phyloP scores from a whole-genome alignment of 2,329 filamentous ascomycete genomes.

The Clonostachys chloroleuca region DNA sequence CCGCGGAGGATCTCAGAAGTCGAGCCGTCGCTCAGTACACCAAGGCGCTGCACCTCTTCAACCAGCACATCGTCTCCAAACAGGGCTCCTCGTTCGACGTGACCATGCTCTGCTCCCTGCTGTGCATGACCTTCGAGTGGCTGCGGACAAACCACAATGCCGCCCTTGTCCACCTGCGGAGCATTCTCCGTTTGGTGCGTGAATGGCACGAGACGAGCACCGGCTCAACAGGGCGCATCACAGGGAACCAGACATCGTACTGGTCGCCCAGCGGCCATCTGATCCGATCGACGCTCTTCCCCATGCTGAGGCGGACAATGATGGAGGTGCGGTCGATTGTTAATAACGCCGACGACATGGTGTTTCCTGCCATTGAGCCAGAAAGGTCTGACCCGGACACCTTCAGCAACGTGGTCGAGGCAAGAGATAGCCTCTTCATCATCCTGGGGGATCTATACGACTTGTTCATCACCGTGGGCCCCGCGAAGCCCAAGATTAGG shows the following conservation, averaged over 20 bases:
- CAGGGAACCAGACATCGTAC: not conserved
- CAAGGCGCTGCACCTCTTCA: not conserved
- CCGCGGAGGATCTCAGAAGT: not conserved
- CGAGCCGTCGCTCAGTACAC: not conserved
- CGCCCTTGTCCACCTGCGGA: constrained; percentile 1
- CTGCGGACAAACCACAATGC: constrained; percentile 1
- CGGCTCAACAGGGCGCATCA: not conserved
- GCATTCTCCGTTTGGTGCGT: constrained; percentile 2
- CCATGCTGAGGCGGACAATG: too few relatives aligned
- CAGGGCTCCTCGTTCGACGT: constrained; percentile 1
- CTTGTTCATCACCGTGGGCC: not conserved
- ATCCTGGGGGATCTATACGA: not conserved
- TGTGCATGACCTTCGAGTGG: constrained; percentile 4
- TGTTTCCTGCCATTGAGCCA: too few relatives aligned
- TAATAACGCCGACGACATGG: too few relatives aligned
- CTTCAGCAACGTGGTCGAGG: too few relatives aligned
- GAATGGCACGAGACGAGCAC: constrained; percentile 5
- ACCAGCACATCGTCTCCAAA: constrained; percentile 1
- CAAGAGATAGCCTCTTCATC: not conserved
- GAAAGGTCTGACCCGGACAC: too few relatives aligned
- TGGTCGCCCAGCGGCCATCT: constrained; percentile 2
- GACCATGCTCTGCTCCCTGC: constrained; percentile 3
- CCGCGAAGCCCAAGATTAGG: too few relatives aligned
- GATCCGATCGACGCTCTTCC: not conserved
- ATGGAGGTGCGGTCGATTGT: too few relatives aligned